These are phyloP conservation scores for Oehlia diaphana DNA, from an alignment of 192 early-diverging fungal species.

Conservation along the genomic window DNA sequence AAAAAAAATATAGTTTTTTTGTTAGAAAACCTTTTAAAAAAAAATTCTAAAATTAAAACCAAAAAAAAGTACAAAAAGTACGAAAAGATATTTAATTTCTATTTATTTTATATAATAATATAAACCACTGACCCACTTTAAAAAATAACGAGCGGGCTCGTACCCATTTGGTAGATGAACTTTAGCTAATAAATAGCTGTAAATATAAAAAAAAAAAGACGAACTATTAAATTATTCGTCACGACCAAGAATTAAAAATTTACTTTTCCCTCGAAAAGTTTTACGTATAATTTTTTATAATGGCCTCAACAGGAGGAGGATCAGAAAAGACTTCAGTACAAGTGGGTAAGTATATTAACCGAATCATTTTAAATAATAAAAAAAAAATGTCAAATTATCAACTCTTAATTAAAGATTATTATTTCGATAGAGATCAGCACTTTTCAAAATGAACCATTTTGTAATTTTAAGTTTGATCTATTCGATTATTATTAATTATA, in stretches of 20 bases:
- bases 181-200: neutral
- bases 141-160: constrained; percentile 3
- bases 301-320: neutral
- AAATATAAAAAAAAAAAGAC: neutral
- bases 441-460: neutral
- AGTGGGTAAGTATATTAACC: neutral
- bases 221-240: neutral
- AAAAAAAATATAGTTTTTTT: neutral
- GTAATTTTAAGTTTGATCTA: neutral
- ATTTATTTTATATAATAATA: neutral
- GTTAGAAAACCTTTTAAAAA: neutral
- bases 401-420: too few relatives aligned
- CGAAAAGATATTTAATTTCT: neutral
- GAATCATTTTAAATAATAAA: neutral
- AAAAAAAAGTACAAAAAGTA: neutral
- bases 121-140: neutral
- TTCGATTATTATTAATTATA: neutral
- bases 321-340: constrained; percentile 2
- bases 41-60: neutral
- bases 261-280: neutral
- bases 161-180: neutral
- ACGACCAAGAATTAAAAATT: neutral
- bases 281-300: neutral
- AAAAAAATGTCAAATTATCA: neutral
- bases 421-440: too few relatives aligned